Percentiles rank a stretch among this genome's conserved stretches.
These are phyloP conservation scores for Bauhinia variegata DNA, from an alignment of 306 rosid species.

Conservation along the genomic window DNA sequence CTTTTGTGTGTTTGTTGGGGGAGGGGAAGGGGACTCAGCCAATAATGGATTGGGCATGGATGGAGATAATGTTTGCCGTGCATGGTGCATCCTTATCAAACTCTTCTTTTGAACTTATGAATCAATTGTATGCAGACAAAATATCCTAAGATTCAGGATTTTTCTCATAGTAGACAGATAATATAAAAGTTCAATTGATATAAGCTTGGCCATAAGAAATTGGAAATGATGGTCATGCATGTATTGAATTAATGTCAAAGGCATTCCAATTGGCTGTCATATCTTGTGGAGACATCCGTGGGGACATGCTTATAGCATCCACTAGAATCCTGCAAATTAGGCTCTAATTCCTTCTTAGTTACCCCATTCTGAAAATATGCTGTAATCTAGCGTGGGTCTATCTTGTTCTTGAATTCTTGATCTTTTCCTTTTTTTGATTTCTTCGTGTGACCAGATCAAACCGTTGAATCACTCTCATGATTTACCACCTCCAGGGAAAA, in stretches of 20 bases:
- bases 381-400: constrained; percentile 1
- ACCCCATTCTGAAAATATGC: not conserved
- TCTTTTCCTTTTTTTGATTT: constrained; percentile 30
- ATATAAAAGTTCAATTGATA: constrained; percentile 25
- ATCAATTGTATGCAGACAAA: constrained; percentile 10
- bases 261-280: not conserved
- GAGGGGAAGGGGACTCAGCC: too few relatives aligned
- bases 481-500: constrained; percentile 94
- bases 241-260: constrained; percentile 4
- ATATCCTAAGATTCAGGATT: constrained; percentile 5
- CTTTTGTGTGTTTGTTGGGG: too few relatives aligned
- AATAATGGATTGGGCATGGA: not conserved
- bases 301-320: constrained; percentile 9
- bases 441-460: constrained; percentile 68
- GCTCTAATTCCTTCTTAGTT: not conserved
- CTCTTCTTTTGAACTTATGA: not conserved
- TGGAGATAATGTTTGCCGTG: not conserved
- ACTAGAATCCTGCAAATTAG: not conserved
- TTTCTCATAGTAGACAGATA: not conserved
- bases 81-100: not conserved
- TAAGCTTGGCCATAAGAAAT: not conserved
- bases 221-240: not conserved
- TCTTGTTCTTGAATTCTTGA: constrained; percentile 21
- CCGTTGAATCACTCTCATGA: constrained; percentile 87
- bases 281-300: not conserved